These are phyloP conservation scores for Crithidia thermophila DNA, from an alignment of 208 protist species.

Conservation along the genomic window DNA sequence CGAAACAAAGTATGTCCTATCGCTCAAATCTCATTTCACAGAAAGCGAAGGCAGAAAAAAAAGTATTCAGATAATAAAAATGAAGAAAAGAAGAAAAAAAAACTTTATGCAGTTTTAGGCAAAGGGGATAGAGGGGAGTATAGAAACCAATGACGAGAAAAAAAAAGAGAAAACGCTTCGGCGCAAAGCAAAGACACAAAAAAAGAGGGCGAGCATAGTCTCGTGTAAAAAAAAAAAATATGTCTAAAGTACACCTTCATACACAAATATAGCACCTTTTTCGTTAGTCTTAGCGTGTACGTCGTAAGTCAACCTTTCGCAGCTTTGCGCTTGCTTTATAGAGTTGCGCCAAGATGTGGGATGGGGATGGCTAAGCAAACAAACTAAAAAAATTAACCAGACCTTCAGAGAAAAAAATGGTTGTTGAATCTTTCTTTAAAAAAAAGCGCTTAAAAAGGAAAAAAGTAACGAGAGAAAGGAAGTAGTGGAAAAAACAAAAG, in stretches of 20 bases:
- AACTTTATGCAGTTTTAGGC: background rate
- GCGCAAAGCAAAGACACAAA: background rate
- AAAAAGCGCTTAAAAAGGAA: background rate
- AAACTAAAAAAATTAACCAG: background rate
- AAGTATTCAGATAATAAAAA: conserved; percentile 4
- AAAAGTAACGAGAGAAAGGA: conserved; percentile 6
- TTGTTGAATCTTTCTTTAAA: too few species aligned
- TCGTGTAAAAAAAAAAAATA: conserved; percentile 6
- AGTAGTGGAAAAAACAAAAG: background rate
- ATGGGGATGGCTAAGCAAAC: background rate
- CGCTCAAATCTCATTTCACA: too few species aligned
- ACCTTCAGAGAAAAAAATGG: background rate
- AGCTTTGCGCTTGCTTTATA: too few species aligned
- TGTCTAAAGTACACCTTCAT: too few species aligned
- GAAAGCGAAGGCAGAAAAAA: too few species aligned
- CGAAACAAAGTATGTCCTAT: background rate
- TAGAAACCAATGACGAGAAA: background rate
- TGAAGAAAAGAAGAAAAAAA: conserved; percentile 1
- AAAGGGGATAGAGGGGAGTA: background rate
- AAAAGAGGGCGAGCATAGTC: too few species aligned
- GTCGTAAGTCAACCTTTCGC: too few species aligned
- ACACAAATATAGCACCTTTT: too few species aligned
- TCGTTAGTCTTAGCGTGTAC: too few species aligned
- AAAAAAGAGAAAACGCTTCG: background rate
- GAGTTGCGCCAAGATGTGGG: too few species aligned